Conservation (phyloP, 768 basidiomycete species). For the Antrodiella citrinella region DNA sequence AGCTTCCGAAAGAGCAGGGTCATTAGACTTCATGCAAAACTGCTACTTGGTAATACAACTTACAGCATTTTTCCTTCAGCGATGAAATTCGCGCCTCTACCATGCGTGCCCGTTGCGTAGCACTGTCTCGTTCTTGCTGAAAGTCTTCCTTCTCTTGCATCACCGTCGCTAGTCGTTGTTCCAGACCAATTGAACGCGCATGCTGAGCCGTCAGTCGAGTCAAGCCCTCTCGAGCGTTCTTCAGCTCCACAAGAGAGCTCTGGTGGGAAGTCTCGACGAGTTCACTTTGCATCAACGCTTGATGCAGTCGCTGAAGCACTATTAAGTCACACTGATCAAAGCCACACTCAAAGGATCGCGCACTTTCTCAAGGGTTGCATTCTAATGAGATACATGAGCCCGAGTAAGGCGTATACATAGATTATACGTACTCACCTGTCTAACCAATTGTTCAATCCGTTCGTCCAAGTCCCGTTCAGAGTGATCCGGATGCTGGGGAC, state of each 20-base stretch:
- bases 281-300: conserved; percentile 76
- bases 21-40: too few species aligned
- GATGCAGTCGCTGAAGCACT: conserved; percentile 54
- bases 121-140: conserved; percentile 72
- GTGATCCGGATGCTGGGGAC: background rate
- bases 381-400: conserved; percentile 13
- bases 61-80: conserved; percentile 62
- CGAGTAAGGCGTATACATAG: too few species aligned
- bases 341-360: conserved; percentile 2
- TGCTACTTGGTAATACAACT: too few species aligned
- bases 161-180: conserved; percentile 53
- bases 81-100: conserved; percentile 62
- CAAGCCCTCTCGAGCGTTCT: conserved; percentile 61
- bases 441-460: conserved; percentile 19
- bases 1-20: too few species aligned
- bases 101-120: conserved; percentile 53
- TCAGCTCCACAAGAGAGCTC: conserved; percentile 62
- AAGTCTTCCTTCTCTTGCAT: conserved; percentile 76
- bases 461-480: conserved; percentile 18
- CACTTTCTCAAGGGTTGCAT: conserved; percentile 22
- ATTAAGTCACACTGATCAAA: conserved; percentile 5
- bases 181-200: conserved; percentile 63
- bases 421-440: conserved; percentile 17
- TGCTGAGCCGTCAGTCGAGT: conserved; percentile 61
- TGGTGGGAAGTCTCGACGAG: conserved; percentile 75